phyloP scores from a whole-genome alignment of 2,329 filamentous ascomycete species.

The Dactylellina sp. region DNA sequence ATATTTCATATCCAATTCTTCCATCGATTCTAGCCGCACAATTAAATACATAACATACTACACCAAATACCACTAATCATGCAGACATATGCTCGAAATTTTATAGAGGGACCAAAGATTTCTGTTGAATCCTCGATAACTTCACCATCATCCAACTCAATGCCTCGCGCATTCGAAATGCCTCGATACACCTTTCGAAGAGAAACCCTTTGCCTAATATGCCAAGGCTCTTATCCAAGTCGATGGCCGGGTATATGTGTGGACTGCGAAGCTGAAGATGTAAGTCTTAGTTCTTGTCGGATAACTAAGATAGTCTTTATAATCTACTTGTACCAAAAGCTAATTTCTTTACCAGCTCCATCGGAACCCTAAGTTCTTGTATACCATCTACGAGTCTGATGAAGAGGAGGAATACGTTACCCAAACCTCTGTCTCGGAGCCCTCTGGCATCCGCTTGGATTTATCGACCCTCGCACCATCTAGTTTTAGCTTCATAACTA shows the following conservation, averaged over 20 bases:
- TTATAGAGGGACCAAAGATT: conserved; percentile 21
- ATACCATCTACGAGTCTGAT: conserved; percentile 52
- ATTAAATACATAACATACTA: conserved; percentile 1
- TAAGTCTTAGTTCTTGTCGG: conserved; percentile 12
- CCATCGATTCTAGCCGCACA: not conserved
- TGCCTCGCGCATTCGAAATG: conserved; percentile 8
- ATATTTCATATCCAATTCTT: not conserved
- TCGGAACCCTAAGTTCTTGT: conserved; percentile 48
- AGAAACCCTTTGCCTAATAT: conserved; percentile 33
- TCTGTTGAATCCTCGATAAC: not conserved
- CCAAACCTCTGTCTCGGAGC: not conserved
- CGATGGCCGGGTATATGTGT: conserved; percentile 34
- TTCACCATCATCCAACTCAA: not conserved
- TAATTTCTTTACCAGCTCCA: not conserved
- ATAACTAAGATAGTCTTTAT: too few species aligned
- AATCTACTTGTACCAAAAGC: too few species aligned
- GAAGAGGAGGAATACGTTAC: conserved; percentile 20
- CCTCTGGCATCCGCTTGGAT: conserved; percentile 12
- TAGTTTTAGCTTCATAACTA: conserved; percentile 32
- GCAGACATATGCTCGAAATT: conserved; percentile 26
- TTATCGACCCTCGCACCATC: conserved; percentile 28
- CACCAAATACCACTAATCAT: too few species aligned
- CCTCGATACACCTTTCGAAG: conserved; percentile 8
- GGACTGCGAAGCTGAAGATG: conserved; percentile 42
- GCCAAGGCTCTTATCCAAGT: conserved; percentile 32